phyloP scores from a whole-genome alignment of 139 green algal species.

The Nannochloris sp. region DNA sequence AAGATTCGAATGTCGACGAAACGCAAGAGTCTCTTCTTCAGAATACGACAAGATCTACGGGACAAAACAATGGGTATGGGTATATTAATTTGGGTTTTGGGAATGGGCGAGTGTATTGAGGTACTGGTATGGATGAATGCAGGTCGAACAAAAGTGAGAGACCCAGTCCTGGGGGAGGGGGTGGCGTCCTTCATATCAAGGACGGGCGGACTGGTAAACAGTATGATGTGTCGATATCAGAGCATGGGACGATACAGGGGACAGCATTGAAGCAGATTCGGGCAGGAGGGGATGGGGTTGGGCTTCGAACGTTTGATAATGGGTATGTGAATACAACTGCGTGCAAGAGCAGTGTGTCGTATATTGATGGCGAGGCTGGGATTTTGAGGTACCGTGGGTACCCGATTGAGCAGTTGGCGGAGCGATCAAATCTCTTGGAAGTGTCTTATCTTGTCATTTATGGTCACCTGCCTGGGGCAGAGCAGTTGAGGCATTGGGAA shows the following conservation, averaged over 20 bases:
- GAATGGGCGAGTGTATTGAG: no score
- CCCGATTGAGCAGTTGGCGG: slow-evolving; percentile 91
- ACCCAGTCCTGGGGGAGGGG: slow-evolving; percentile 37
- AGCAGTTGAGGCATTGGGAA: slow-evolving; percentile 49
- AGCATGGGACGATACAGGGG: slow-evolving; percentile 76
- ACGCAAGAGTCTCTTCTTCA: no score
- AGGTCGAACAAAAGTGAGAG: no score
- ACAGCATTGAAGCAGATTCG: slow-evolving; percentile 85
- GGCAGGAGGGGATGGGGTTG: slow-evolving; percentile 76
- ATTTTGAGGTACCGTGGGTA: slow-evolving; percentile 92
- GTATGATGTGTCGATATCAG: slow-evolving; percentile 79
- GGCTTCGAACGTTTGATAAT: slow-evolving; percentile 74
- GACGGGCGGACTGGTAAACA: slow-evolving; percentile 84
- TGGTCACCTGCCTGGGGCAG: slow-evolving; percentile 63
- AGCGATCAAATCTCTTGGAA: slow-evolving; percentile 78
- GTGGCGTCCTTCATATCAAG: slow-evolving; percentile 64
- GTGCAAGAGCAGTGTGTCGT: slow-evolving; percentile 80
- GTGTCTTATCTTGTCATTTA: slow-evolving; percentile 77
- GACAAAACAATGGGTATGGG: no score
- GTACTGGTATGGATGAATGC: no score
- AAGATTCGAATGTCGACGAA: no score
- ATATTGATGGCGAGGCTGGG: slow-evolving; percentile 94
- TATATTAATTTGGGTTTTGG: no score
- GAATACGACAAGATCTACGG: no score
- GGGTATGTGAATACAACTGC: slow-evolving; percentile 92